Conservation (phyloP, 306 rosid species). For the Ziziphus jujuba region DNA sequence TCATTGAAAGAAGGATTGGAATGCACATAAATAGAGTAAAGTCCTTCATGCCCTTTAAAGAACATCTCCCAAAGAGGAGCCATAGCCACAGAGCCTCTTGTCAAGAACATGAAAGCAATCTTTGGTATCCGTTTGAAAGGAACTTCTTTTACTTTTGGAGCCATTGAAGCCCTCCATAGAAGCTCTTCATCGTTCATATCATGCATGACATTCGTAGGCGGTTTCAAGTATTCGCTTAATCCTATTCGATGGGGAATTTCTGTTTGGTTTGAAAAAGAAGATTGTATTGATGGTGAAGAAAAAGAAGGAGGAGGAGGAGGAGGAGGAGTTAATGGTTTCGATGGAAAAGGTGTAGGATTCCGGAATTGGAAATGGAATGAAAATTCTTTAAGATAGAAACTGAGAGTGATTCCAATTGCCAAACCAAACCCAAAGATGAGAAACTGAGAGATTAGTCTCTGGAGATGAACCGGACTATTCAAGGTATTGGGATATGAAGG, state of each 20-base stretch:
- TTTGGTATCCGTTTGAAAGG: constrained; percentile 52
- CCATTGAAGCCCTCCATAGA: constrained; percentile 75
- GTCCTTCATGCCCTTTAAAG: constrained; percentile 59
- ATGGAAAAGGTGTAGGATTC: neutral
- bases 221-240: constrained; percentile 35
- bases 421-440: constrained; percentile 59
- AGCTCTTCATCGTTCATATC: constrained; percentile 73
- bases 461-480: constrained; percentile 37
- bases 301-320: neutral
- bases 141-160: constrained; percentile 27
- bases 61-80: constrained; percentile 83
- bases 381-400: constrained; percentile 36
- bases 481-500: constrained; percentile 34
- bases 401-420: constrained; percentile 55
- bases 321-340: neutral
- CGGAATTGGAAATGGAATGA: constrained; percentile 32
- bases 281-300: neutral
- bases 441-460: constrained; percentile 34
- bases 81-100: constrained; percentile 55
- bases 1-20: constrained; percentile 47
- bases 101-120: constrained; percentile 81
- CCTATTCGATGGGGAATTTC: constrained; percentile 18
- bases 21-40: constrained; percentile 75
- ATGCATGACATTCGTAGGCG: constrained; percentile 46
- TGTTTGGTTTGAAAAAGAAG: constrained; percentile 3